phyloP scores from a whole-genome alignment of 495 filamentous ascomycete species.

The Penicillium parvum region DNA sequence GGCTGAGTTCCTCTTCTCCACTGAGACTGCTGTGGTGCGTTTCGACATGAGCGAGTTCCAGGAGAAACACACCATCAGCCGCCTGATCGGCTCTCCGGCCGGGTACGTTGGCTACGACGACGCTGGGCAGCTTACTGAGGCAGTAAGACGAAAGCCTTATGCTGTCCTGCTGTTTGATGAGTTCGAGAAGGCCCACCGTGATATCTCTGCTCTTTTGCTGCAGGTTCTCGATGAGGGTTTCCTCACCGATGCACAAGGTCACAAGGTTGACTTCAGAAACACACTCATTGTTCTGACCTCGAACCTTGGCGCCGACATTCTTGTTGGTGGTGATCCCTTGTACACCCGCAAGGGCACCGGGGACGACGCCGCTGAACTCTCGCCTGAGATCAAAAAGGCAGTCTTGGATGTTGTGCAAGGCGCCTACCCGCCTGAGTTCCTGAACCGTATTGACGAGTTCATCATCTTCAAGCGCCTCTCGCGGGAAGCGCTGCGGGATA shows the following conservation, averaged over 20 bases:
- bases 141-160: slow-evolving; percentile 91
- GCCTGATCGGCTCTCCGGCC: slow-evolving; percentile 87
- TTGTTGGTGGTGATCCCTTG: slow-evolving; percentile 42
- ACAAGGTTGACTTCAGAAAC: slow-evolving; percentile 93
- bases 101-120: slow-evolving; percentile 98
- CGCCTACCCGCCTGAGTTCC: slow-evolving; percentile 85
- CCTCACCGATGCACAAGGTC: slow-evolving; percentile 90
- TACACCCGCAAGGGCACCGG: slow-evolving; percentile 47
- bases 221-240: slow-evolving; percentile 97
- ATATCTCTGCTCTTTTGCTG: slow-evolving; percentile 89
- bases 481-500: slow-evolving; percentile 73
- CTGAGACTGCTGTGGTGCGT: slow-evolving; percentile 79
- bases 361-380: slow-evolving; percentile 59
- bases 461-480: slow-evolving; percentile 90
- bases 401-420: slow-evolving; percentile 85
- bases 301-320: slow-evolving; percentile 65
- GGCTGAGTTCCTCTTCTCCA: slow-evolving; percentile 87
- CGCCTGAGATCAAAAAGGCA: slow-evolving; percentile 62
- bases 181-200: slow-evolving; percentile 94
- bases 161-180: slow-evolving; percentile 94
- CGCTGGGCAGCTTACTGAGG: slow-evolving; percentile 93
- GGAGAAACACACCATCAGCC: slow-evolving; percentile 92
- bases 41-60: slow-evolving; percentile 99
- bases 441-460: slow-evolving; percentile 95
- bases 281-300: slow-evolving; percentile 95